Base-by-base conservation (phyloP, 768 basidiomycete species). In the Lepiota brunneoincarnata region DNA sequence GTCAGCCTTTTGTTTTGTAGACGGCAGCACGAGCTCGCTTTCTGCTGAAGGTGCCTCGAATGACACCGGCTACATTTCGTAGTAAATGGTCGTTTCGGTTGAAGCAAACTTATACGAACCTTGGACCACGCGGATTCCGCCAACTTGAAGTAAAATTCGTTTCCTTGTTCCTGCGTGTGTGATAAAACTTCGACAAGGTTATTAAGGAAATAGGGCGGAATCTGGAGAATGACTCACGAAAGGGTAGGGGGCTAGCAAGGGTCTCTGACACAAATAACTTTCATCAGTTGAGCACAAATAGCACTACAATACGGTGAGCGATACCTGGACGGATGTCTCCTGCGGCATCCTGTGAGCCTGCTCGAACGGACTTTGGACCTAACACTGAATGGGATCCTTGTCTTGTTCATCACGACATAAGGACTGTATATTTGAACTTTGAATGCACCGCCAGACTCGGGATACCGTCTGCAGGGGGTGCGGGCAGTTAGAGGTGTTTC, bases 11-110 rank as follows among this genome's bases (percentile, higher is more conserved):
- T 84, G 84, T 26, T 73, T 74, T 39, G 79, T 71, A 7, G 87
- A 85, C 2, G 84, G 75, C 38, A 93, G 77, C 34, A 86, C 80
- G 46, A 98, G 72, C 55, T 88, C 88, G 44, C 84, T 87, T 59
- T 97, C 93, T n/a, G 93, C 93, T 1, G 87, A 80, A 18, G 95
- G 91, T 2, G 95, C 92, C 62, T 98, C 97, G 45, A 98, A 78
- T 56, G 92, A 89, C 51, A 98, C 71, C n/a, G 84, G 76, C 89
- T 93, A 20, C 28, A 42, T 24, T 11, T 55, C 14, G 56, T 24
- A 54, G 51, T 55, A 44, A 43, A 15, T 28, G 26, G 42, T 15
- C 21, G 24, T 14, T 18, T 24, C 20, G n/a, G 24, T 39, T 23
- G 5, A 41, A 42, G 11, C 21, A 26, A 43, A 34, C 17, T 14